Evolutionary conservation across 176 grass and related monocot species (phyloP).

Genomic region (Melocanna baccifera): DNA sequence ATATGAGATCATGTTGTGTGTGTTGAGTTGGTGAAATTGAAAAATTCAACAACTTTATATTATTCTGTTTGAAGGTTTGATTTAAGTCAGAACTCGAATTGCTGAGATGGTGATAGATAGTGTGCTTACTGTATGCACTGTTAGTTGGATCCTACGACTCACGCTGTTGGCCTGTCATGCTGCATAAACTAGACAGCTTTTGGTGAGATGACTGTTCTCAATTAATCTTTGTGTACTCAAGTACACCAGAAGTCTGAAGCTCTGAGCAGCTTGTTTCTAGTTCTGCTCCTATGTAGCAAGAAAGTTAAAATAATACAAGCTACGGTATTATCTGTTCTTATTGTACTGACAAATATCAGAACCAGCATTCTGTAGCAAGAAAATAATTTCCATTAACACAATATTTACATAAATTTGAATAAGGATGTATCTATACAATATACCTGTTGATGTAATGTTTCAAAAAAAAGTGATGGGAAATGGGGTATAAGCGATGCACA

Average conservation of each 20-base stretch:
- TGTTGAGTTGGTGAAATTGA: neutral
- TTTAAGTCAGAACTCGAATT: neutral
- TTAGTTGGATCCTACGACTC: neutral
- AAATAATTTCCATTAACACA: neutral
- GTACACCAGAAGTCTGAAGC: neutral
- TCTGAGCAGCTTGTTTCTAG: neutral
- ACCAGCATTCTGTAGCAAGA: neutral
- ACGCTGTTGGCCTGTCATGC: too few species aligned
- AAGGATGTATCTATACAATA: neutral
- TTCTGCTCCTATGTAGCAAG: neutral
- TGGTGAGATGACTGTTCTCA: neutral
- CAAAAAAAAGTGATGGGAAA: neutral
- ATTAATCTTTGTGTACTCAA: neutral
- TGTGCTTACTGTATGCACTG: neutral
- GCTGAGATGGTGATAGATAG: neutral
- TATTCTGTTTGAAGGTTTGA: conserved; percentile 1
- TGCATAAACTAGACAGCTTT: neutral
- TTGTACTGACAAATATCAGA: conserved; percentile 8
- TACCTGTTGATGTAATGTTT: too few species aligned
- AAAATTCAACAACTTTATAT: neutral
- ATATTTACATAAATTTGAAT: neutral
- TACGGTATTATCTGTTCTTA: neutral
- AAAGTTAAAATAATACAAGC: neutral
- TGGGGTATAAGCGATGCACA: neutral
- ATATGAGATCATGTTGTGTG: neutral